These are phyloP conservation scores for Rugiboletus extremiorientalis DNA, from an alignment of 1,284 basidiomycete genomes.

Conservation along the genomic window DNA sequence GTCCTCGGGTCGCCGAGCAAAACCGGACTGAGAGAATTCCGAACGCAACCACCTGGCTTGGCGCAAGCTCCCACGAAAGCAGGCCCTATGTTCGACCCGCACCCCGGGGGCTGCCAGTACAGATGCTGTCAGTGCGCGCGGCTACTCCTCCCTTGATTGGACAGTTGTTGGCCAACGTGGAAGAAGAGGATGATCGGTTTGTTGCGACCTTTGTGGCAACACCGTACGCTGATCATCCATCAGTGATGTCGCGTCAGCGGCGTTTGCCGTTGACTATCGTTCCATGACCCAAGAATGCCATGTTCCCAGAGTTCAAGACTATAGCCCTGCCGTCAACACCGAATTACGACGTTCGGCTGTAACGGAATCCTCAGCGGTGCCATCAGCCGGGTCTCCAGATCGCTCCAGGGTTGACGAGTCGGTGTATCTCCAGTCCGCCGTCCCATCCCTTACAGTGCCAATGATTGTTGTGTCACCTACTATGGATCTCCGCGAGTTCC, in stretches of 20 bases:
- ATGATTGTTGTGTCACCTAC: slow-evolving; percentile 3
- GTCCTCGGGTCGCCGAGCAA: neutral
- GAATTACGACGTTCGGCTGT: neutral
- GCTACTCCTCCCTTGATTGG: neutral
- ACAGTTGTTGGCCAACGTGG: neutral
- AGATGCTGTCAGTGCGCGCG: neutral
- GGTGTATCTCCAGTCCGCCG: neutral
- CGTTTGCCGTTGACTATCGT: neutral
- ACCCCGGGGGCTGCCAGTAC: neutral
- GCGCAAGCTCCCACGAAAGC: slow-evolving; percentile 11
- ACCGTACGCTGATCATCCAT: slow-evolving; percentile 3
- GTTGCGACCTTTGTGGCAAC: slow-evolving; percentile 1
- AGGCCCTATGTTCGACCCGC: slow-evolving; percentile 9
- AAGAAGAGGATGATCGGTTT: slow-evolving; percentile 10
- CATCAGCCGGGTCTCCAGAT: neutral
- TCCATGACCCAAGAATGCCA: neutral
- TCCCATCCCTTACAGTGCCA: neutral
- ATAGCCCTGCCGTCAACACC: neutral
- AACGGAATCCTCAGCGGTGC: neutral
- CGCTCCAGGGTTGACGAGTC: neutral
- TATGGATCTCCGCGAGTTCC: neutral
- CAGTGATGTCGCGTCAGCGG: slow-evolving; percentile 6
- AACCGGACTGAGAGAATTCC: neutral
- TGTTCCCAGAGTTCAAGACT: neutral
- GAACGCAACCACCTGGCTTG: neutral